A percentile compares a stretch with the other conserved stretches of the same genome.
Evolutionary conservation across 2,329 filamentous ascomycete species (phyloP).

Genomic region (Ilyonectria robusta): DNA sequence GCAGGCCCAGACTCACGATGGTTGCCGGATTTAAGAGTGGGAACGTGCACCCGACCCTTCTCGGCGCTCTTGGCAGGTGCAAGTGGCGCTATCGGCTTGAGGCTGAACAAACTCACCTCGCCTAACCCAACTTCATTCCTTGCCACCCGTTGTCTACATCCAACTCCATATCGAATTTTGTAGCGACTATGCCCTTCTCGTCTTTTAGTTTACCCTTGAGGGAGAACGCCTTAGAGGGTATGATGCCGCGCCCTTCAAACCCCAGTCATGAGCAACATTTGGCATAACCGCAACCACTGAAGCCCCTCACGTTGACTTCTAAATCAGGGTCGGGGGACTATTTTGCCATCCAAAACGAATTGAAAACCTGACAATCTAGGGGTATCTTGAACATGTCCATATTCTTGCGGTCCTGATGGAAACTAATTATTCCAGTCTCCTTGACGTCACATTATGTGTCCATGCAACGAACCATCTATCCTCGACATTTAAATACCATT

Average conservation of each 20-base stretch:
- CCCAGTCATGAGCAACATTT: neutral
- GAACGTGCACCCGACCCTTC: constrained; percentile 22
- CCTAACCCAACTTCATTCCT: constrained; percentile 12
- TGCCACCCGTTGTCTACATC: neutral
- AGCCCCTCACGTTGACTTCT: neutral
- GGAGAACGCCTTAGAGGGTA: neutral
- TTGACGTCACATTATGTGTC: constrained; percentile 21
- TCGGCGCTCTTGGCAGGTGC: constrained; percentile 23
- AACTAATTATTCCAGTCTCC: neutral
- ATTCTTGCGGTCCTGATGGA: too few relatives aligned
- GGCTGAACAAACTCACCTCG: constrained; percentile 17
- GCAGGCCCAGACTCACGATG: constrained; percentile 18
- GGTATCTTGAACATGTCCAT: neutral
- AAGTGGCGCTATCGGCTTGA: constrained; percentile 18
- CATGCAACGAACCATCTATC: constrained; percentile 1
- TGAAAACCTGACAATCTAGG: too few relatives aligned
- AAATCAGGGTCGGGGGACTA: neutral
- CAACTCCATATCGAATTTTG: neutral
- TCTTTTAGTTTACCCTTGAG: neutral
- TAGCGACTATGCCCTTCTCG: neutral
- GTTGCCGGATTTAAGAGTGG: constrained; percentile 15
- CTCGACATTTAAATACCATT: constrained; percentile 69
- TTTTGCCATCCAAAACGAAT: too few relatives aligned
- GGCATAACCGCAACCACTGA: neutral
- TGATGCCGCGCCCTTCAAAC: neutral